phyloP scores from a whole-genome alignment of 2,329 filamentous ascomycete genomes.

The Lachnellula suecica region DNA sequence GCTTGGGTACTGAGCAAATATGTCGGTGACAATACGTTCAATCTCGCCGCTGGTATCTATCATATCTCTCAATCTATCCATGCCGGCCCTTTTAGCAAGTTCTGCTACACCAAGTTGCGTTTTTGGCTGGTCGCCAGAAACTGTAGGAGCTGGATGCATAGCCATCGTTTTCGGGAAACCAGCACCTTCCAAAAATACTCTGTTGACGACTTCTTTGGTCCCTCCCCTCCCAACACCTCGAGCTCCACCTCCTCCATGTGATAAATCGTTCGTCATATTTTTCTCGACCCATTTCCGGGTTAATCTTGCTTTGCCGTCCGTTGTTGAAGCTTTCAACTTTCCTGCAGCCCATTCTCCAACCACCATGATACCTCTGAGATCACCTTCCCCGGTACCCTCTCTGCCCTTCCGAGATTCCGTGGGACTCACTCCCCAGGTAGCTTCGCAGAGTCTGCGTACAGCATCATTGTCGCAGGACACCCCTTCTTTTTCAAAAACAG shows the following conservation, averaged over 20 bases:
- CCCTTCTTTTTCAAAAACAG: constrained; percentile 84
- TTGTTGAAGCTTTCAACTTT: constrained; percentile 55
- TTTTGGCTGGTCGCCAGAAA: constrained; percentile 40
- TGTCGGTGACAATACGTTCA: constrained; percentile 76
- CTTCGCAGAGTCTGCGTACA: constrained; percentile 79
- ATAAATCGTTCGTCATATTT: constrained; percentile 65
- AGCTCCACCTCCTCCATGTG: constrained; percentile 69
- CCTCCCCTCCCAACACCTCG: constrained; percentile 71
- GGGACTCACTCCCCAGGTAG: constrained; percentile 78
- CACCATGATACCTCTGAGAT: constrained; percentile 81
- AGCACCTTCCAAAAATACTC: constrained; percentile 77
- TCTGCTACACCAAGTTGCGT: constrained; percentile 70
- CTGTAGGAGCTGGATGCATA: constrained; percentile 26
- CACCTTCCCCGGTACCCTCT: constrained; percentile 67
- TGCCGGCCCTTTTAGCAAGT: constrained; percentile 68
- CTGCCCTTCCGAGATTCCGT: constrained; percentile 67
- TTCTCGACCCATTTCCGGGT: constrained; percentile 77
- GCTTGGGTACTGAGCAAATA: constrained; percentile 82
- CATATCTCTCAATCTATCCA: constrained; percentile 72
- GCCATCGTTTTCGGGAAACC: constrained; percentile 54
- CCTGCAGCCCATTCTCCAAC: constrained; percentile 84
- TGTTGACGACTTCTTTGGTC: constrained; percentile 70
- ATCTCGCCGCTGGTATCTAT: constrained; percentile 77
- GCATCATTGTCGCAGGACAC: constrained; percentile 88
- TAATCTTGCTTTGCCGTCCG: constrained; percentile 46